A percentile compares a stretch with the other conserved stretches of the same genome.
These are phyloP conservation scores for Fusarium protoensiforme DNA, from an alignment of 2,329 filamentous ascomycete genomes.

Conservation along the genomic window DNA sequence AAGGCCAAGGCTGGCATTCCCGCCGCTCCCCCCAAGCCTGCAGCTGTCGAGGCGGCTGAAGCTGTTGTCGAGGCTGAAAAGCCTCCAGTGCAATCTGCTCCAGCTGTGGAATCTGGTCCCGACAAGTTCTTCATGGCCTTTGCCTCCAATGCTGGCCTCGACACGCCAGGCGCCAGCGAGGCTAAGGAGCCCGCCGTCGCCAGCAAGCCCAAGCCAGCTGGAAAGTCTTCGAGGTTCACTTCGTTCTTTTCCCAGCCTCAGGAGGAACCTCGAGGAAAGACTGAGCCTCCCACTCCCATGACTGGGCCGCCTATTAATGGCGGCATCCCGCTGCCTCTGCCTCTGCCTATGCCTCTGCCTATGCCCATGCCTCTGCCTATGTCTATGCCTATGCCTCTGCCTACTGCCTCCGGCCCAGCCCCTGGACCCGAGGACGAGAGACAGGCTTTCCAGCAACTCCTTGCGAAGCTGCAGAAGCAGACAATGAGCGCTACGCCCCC, in stretches of 20 bases:
- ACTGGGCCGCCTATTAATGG: slow-evolving; percentile 39
- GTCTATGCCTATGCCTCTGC: slow-evolving; percentile 33
- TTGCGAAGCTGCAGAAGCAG: slow-evolving; percentile 81
- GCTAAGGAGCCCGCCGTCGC: slow-evolving; percentile 53
- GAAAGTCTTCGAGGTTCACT: slow-evolving; percentile 85
- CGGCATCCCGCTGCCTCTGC: slow-evolving; percentile 28
- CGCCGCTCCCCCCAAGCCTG: slow-evolving; percentile 51
- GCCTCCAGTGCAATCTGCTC: slow-evolving; percentile 67
- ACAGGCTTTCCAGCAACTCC: slow-evolving; percentile 84
- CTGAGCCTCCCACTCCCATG: slow-evolving; percentile 60
- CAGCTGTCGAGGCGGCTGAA: slow-evolving; percentile 47
- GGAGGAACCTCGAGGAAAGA: slow-evolving; percentile 63
- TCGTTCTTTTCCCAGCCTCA: slow-evolving; percentile 72
- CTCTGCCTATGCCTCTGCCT: slow-evolving; percentile 31
- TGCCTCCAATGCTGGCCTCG: slow-evolving; percentile 52
- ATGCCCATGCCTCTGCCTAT: slow-evolving; percentile 34
- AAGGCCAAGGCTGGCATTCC: slow-evolving; percentile 62
- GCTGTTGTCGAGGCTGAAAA: slow-evolving; percentile 59
- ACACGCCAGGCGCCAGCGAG: slow-evolving; percentile 65
- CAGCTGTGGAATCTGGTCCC: slow-evolving; percentile 73
- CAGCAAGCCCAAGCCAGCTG: slow-evolving; percentile 65
- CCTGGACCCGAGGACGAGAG: slow-evolving; percentile 74
- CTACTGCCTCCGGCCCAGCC: slow-evolving; percentile 40
- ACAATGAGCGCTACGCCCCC: slow-evolving; percentile 60
- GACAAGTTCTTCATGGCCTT: slow-evolving; percentile 82